Base-by-base conservation (phyloP, 192 early-diverging fungal species). In the Pilaira anomala region DNA sequence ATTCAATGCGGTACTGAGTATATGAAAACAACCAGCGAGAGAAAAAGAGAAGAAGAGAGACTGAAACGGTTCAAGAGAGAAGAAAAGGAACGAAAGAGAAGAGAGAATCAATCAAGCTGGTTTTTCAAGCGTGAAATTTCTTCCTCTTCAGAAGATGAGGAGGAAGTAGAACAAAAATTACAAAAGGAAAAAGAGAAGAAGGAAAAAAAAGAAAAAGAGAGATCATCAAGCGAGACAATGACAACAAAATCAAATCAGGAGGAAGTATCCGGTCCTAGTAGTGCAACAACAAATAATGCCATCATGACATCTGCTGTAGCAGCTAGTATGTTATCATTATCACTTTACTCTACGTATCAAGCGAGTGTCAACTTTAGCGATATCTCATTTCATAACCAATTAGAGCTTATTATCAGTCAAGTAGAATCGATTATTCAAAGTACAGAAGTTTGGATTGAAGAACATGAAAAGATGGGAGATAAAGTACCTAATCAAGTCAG, bases 381-480 rank as follows among this genome's bases (percentile, higher is more conserved):
- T 9, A 63, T 81, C 3, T 66, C 55, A 7, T 81, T 81, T 52
- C 80, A 81, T 44, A 57, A 77, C 51, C 80, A 81, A 26, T 50
- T 81, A 7, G 77, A 79, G 46, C n/a, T 72, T 11, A 55, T 81
- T 3, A 57, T 79, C 13, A 56, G 40, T 0, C 80, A 81, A 26
- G 78, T 78, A 8, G 55, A 76, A 18, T 51, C 55, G 8, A 73
- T 79, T 5, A 22, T 78, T 21, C 66, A 78, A 39, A 76, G 74
- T 25, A 78, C 75, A 1, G 62, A 75, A 45, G 74, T 67, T n/a
- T 81, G 80, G 80, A 76, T 78, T 21, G 72, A 71, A 30, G 77
- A 81, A 49, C 68, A 71, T 48, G 68, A 73, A 40, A 56, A 72
- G 39, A 33, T 74, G 28, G 52, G 50, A 3, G 67, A 74, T 22